These are phyloP conservation scores for Candida orba DNA, from an alignment of 805 yeast genomes.

Conservation along the genomic window DNA sequence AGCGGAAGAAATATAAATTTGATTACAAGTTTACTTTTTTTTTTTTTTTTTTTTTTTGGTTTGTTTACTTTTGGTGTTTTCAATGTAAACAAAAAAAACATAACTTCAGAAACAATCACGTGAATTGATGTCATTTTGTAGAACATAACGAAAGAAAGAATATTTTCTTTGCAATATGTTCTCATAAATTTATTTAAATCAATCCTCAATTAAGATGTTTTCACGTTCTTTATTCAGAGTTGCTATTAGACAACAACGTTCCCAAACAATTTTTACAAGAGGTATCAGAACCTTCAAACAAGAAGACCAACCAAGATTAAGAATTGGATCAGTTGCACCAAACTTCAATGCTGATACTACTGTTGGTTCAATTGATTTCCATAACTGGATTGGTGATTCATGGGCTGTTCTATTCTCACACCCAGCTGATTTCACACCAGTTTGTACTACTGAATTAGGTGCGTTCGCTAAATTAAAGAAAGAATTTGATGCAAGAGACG, in stretches of 20 bases:
- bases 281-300: constrained; percentile 41
- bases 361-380: constrained; percentile 77
- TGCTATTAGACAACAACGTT: constrained; percentile 12
- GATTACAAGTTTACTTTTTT: background rate
- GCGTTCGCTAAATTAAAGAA: constrained; percentile 87
- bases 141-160: background rate
- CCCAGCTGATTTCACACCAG: constrained; percentile 96
- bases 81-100: background rate
- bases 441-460: constrained; percentile 93
- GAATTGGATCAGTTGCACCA: constrained; percentile 85
- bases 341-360: constrained; percentile 81
- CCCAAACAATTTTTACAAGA: constrained; percentile 22
- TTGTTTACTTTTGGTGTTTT: too few relatives aligned
- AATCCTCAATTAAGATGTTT: constrained; percentile 17
- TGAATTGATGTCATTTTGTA: background rate
- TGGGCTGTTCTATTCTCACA: constrained; percentile 91
- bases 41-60: background rate
- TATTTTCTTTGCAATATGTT: background rate
- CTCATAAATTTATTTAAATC: too few relatives aligned
- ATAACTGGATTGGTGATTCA: constrained; percentile 74
- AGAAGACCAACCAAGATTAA: constrained; percentile 52
- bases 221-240: constrained; percentile 24
- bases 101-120: background rate
- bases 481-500: constrained; percentile 78
- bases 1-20: background rate